Base-by-base conservation (phyloP, 2,329 filamentous ascomycete genomes). In the Elsinoe arachidis region DNA sequence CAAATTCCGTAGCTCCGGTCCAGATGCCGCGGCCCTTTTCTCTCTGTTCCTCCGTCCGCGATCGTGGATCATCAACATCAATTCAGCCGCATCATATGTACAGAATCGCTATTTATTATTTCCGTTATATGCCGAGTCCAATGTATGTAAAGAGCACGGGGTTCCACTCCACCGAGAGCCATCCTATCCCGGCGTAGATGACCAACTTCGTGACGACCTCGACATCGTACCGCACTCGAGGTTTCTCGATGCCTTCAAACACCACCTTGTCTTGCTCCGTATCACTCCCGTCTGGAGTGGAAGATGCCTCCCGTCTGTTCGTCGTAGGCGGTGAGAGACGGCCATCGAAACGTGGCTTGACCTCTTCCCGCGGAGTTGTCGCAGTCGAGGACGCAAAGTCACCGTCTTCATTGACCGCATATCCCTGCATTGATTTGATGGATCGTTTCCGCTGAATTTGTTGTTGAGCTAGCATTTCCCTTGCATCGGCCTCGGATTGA, bases 181-280 rank as follows among this genome's bases (percentile, higher is more conserved):
- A 90, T 54, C 80, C 90, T 70, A 96, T 95, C 46, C 89, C 93
- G 59, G 87, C 81, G 74, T 99, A 99, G 21, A 99, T 90, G 65
- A 99, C 87, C 60, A 99, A 73, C 74, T 96, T 97, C 4, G 93
- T 97, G 37, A 99, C 87, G 38, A 99, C 92, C 72, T 99, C 93
- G n/a, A 97, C 92, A 72, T 99, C 93, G 68, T 97, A 99, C 64
- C 91, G 80, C 59, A 96, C 91, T 63, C 93, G 83, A 51, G 93
- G 90, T 73, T 87, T 89, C 61, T 90, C 85, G 57, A 97, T 78
- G 68, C 80, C 83, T 44, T 85, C 86, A 71, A 97, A 96, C 70
- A 97, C 85, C 68, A 95, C 87, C 63, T 70, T 73, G 23, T 71
- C 72, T 39, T 70, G 64, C 43, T 63, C 65, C 30, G 69, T 67